Base-by-base conservation (phyloP, 2,329 filamentous ascomycete species). In the Botrytis tulipae region DNA sequence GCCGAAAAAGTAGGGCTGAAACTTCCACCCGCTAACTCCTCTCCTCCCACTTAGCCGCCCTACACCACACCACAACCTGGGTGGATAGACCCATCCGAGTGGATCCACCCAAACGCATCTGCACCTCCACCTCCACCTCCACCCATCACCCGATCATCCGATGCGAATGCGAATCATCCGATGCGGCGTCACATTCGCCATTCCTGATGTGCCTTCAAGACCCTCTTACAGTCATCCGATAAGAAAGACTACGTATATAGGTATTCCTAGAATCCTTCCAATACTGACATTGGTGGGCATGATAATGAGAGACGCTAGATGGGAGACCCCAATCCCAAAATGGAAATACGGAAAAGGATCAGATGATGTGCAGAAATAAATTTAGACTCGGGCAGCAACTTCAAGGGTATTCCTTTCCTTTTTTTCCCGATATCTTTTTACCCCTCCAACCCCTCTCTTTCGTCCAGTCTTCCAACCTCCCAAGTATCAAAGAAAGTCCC, bases 311-410 rank as follows among this genome's bases (percentile, higher is more conserved):
- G n/a, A 18, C 51, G 51, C 51, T 57, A 57, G 51, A 57, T 32
- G 48, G 25, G 48, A 54, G 48, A n/a, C 12, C 48, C 48, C 48
- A 54, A 54, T 14, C 48, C 48, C 25, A 57, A 57, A 29, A 57
- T 14, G 51, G 51, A 18, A 57, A 57, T 29, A 29, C 51, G 51
- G n/a, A 18, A 54, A 29, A 29, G n/a, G 51, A 57, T 57, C 51
- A 57, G 51, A 57, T 57, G 51, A 57, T 57, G 51, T 57, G 51
- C n/a, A 57, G 51, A 57, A 57, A 57, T 57, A 57, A 57, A 57
- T 57, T 57, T 57, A 57, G 51, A 57, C 51, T 57, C 18, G 51
- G 51, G 51, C 51, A 57, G 16, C 51, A 57, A 57, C 51, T 57
- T 32, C 51, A 57, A 57, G 51, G 51, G n/a, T 57, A 29, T 57